Evolutionary conservation across 306 rosid genomes (phyloP).

Genomic region (Castanea sativa): DNA sequence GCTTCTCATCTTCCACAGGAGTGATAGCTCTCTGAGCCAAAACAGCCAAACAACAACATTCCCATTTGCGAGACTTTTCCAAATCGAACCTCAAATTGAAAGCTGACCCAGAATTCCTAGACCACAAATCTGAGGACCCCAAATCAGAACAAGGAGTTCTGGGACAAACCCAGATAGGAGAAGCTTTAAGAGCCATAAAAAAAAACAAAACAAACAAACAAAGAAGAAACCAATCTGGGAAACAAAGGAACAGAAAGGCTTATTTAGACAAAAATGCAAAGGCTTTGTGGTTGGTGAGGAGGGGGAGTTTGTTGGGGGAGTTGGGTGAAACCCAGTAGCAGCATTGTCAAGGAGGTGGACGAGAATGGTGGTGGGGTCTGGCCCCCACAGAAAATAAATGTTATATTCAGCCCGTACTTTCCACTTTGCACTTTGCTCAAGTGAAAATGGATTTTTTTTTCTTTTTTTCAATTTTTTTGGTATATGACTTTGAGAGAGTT

Average conservation of each 20-base stretch:
- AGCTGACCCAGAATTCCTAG: conserved; percentile 20
- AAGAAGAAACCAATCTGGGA: conserved; percentile 10
- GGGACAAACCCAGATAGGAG: conserved; percentile 36
- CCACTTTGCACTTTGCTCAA: neutral
- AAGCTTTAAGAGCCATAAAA: conserved; percentile 57
- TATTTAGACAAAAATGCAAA: conserved; percentile 19
- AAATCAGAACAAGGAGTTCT: conserved; percentile 28
- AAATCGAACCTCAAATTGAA: conserved; percentile 38
- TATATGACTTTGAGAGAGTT: neutral
- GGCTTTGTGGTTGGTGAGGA: conserved; percentile 41
- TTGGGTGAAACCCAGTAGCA: conserved; percentile 37
- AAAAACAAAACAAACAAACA: neutral
- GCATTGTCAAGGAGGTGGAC: conserved; percentile 43
- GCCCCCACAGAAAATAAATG: conserved; percentile 37
- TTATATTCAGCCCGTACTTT: neutral
- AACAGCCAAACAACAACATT: conserved; percentile 40
- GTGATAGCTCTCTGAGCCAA: conserved; percentile 57
- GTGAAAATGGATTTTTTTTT: neutral
- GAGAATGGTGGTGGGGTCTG: conserved; percentile 34
- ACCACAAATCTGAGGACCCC: conserved; percentile 35
- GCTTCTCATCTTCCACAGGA: conserved; percentile 71
- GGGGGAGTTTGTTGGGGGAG: conserved; percentile 34
- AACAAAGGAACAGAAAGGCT: conserved; percentile 16
- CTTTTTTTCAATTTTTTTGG: neutral
- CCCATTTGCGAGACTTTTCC: conserved; percentile 45